A percentile compares a stretch with the other conserved stretches of the same genome.
These are phyloP conservation scores for Melanogaster broomeanus DNA, from an alignment of 768 basidiomycete genomes.

Conservation along the genomic window DNA sequence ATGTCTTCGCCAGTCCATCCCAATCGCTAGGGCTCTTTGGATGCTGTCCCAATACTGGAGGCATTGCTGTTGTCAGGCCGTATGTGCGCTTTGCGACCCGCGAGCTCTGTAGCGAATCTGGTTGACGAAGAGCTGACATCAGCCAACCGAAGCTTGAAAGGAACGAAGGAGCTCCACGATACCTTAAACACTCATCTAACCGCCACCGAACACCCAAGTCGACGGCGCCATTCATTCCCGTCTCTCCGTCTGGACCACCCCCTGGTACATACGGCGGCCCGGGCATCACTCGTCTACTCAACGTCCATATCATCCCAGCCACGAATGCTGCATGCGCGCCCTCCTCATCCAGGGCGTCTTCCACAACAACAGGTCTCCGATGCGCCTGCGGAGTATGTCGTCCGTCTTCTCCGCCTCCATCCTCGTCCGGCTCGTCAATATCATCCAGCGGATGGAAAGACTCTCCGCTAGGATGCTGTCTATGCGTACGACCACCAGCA, in stretches of 20 bases:
- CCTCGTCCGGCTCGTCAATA: conserved; percentile 21
- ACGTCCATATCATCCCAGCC: conserved; percentile 84
- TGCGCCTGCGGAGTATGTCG: conserved; percentile 25
- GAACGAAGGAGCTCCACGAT: conserved; percentile 7
- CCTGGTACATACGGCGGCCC: conserved; percentile 74
- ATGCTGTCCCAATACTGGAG: too few species aligned
- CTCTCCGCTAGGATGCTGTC: conserved; percentile 22
- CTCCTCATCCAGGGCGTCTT: conserved; percentile 63
- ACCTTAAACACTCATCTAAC: conserved; percentile 83
- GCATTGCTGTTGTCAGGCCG: too few species aligned
- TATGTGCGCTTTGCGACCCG: conserved; percentile 40
- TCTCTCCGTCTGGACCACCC: conserved; percentile 12
- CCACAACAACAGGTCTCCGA: conserved; percentile 15
- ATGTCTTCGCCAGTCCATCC: conserved; percentile 47
- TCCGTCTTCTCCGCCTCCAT: conserved; percentile 13
- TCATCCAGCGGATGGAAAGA: conserved; percentile 36
- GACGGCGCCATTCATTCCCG: conserved; percentile 38
- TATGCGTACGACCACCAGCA: neutral
- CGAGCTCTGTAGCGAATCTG: conserved; percentile 84
- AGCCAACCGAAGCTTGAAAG: neutral
- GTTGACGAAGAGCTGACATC: neutral
- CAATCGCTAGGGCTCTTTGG: conserved; percentile 41
- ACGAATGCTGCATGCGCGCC: conserved; percentile 83
- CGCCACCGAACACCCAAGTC: conserved; percentile 60
- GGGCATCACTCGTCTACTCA: conserved; percentile 71